Evolutionary conservation across 495 filamentous ascomycete species (phyloP), one percentile per base, ranked within the genome.

Genomic region (Penicillium canariense): DNA sequence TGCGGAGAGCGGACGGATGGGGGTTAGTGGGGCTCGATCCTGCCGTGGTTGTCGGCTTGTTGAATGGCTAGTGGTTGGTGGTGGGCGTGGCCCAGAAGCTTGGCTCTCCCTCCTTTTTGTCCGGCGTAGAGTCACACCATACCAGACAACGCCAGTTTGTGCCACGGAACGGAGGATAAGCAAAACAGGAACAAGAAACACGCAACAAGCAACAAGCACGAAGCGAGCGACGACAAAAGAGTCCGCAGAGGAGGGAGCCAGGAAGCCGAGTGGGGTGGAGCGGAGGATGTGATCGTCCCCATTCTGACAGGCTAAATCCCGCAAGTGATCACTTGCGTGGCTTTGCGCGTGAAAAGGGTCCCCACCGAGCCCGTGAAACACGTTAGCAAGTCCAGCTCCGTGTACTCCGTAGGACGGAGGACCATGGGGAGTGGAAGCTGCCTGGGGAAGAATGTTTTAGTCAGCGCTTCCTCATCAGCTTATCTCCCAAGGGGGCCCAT

Each of bases 1-100:
- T 66, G 60, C 62, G 62, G 62, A 66, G 62, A 59, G 52, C 28
- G 11, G 27, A 48, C 58, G 28, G 23, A 61, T 61, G 32, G 52
- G 40, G 59, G 22, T 27, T 58, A 61, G 60, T 54, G 48, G 49
- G 50, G 43, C 51, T 38, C 22, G 45, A 50, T 45, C 22, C 45
- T 32, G 27, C 23, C 30, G 18, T 48, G 46, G 26, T 28, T 22
- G 38, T 17, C 14, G 20, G 38, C n/a, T 42, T 39, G 36, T 34
- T 1, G 25, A 20, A 45, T 45, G 42, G 20, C 2, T 20, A 26
- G 26, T 18, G n/a, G 25, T 46, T 12, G 10, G 15, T 42, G 36
- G 36, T 39, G 18, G 1, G 22, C 18, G 20, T 25, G 38, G 38
- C 38, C 38, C 43, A 9, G 51, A 59, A 59, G 51, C 45, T 59